These are phyloP conservation scores for Avena sativa DNA, from an alignment of 176 grass and related monocot genomes.

Conservation along the genomic window DNA sequence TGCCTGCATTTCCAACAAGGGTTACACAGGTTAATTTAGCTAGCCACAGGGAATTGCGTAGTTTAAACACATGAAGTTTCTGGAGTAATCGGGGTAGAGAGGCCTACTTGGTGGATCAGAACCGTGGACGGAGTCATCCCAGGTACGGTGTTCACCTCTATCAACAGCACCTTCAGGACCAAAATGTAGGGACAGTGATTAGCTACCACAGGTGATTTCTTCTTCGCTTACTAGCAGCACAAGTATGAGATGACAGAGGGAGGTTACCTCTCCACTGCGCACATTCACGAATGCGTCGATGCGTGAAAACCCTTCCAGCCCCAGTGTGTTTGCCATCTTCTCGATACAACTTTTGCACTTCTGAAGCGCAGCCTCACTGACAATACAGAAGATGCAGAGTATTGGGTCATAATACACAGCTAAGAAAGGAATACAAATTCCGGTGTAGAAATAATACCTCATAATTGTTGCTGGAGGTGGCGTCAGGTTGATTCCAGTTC, in stretches of 20 bases:
- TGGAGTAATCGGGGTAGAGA: not conserved
- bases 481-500: constrained; percentile 95
- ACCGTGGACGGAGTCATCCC: constrained; percentile 96
- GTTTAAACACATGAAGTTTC: too few relatives aligned
- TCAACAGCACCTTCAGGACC: constrained; percentile 67
- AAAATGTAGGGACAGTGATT: not conserved
- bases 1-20: constrained; percentile 54
- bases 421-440: not conserved
- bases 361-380: constrained; percentile 68
- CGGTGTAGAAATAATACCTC: constrained; percentile 42
- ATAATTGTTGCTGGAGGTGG: constrained; percentile 88
- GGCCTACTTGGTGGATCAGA: constrained; percentile 81
- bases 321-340: constrained; percentile 65
- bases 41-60: too few relatives aligned
- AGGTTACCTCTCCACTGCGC: constrained; percentile 67
- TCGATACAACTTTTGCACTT: constrained; percentile 77
- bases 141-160: constrained; percentile 92
- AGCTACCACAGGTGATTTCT: not conserved
- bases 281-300: constrained; percentile 90
- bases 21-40: too few relatives aligned
- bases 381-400: not conserved
- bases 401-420: not conserved
- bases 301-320: constrained; percentile 85
- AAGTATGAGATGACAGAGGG: not conserved
- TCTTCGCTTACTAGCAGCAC: not conserved